phyloP scores from a whole-genome alignment of 2,329 filamentous ascomycete species.

The Tolypocladium ovalisporum region DNA sequence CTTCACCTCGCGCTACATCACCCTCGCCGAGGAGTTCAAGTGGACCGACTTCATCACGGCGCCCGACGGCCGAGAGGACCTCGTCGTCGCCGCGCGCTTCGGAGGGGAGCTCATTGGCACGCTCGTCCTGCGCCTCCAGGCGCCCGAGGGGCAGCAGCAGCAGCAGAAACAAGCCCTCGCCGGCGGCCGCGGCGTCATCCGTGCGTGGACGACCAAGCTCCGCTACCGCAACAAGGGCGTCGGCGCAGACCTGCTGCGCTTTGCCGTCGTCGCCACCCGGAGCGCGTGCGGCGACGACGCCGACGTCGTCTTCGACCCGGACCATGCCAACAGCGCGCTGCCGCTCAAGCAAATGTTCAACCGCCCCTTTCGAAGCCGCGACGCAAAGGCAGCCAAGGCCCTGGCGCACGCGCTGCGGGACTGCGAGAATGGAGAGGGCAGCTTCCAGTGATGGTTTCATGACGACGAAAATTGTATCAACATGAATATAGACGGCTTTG shows the following conservation, averaged over 20 bases:
- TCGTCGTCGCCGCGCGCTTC: slow-evolving; percentile 52
- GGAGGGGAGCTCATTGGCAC: slow-evolving; percentile 60
- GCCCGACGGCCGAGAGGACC: slow-evolving; percentile 27
- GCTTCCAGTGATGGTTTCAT: slow-evolving; percentile 1
- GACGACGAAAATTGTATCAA: not conserved
- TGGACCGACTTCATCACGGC: slow-evolving; percentile 47
- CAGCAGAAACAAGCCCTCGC: slow-evolving; percentile 11
- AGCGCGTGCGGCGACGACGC: slow-evolving; percentile 51
- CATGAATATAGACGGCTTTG: not conserved
- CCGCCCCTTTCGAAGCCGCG: slow-evolving; percentile 40
- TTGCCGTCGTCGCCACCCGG: slow-evolving; percentile 55
- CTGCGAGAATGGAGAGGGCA: slow-evolving; percentile 3
- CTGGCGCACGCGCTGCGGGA: slow-evolving; percentile 21
- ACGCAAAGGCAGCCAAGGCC: slow-evolving; percentile 39
- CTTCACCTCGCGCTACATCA: slow-evolving; percentile 50
- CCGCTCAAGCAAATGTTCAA: slow-evolving; percentile 51
- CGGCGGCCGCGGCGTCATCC: slow-evolving; percentile 53
- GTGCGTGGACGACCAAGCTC: slow-evolving; percentile 69
- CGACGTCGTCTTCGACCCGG: slow-evolving; percentile 56
- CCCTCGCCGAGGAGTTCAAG: slow-evolving; percentile 48
- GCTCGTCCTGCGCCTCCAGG: slow-evolving; percentile 53
- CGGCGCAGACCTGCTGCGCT: slow-evolving; percentile 60
- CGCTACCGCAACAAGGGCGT: slow-evolving; percentile 61
- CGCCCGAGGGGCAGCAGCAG: not conserved
- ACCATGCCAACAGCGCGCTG: slow-evolving; percentile 61